A percentile compares a stretch with the other conserved stretches of the same genome.
These are phyloP conservation scores for Hansenula lynferdii DNA, from an alignment of 1,139 yeast species.

Conservation along the genomic window DNA sequence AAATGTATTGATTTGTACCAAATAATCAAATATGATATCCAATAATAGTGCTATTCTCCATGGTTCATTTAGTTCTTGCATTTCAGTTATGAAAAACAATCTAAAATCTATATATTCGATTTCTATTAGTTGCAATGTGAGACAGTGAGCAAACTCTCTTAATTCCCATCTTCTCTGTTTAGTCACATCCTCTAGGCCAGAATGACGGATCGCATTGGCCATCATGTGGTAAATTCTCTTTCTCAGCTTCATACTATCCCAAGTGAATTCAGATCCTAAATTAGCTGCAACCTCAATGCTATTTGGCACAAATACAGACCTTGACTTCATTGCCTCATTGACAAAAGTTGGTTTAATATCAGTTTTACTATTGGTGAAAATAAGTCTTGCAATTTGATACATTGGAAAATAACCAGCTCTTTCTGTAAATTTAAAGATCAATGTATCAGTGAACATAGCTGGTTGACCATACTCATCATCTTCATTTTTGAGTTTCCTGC, in stretches of 20 bases:
- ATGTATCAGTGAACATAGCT: constrained; percentile 4
- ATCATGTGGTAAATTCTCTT: constrained; percentile 11
- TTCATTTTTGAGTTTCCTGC: not conserved
- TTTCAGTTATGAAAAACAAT: constrained; percentile 6
- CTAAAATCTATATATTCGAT: constrained; percentile 11
- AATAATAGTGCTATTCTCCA: constrained; percentile 7
- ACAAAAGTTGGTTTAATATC: constrained; percentile 8
- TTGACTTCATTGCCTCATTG: constrained; percentile 14
- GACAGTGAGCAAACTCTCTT: not conserved
- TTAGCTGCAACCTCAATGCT: not conserved
- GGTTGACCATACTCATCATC: not conserved
- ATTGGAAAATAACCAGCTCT: constrained; percentile 27
- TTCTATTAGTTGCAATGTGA: not conserved
- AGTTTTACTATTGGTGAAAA: constrained; percentile 6
- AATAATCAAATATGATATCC: constrained; percentile 1
- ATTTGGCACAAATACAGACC: constrained; percentile 9
- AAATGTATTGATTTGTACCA: constrained; percentile 9
- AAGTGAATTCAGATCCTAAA: constrained; percentile 3
- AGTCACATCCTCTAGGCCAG: too few relatives aligned
- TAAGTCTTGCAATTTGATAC: constrained; percentile 12
- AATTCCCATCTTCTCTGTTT: not conserved
- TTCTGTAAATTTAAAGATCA: constrained; percentile 7
- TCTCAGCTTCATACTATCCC: constrained; percentile 11
- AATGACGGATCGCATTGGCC: constrained; percentile 4
- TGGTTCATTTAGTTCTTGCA: constrained; percentile 3